phyloP scores from a whole-genome alignment of 306 rosid genomes.

The Trifolium subterraneum region DNA sequence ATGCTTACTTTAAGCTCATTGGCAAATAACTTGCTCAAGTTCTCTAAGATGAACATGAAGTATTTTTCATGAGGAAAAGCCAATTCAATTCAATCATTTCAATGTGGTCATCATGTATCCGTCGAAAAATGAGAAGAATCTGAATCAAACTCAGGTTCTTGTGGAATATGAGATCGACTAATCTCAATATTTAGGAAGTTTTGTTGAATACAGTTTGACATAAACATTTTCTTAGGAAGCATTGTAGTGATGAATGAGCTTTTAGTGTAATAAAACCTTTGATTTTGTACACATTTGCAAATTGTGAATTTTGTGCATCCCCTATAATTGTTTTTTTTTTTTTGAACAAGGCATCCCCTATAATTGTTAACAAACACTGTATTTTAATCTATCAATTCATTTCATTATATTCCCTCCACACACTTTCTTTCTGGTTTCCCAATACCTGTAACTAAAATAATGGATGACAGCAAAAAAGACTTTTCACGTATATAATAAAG shows the following conservation, averaged over 20 bases:
- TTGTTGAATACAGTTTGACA: slow-evolving; percentile 37
- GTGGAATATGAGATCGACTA: slow-evolving; percentile 32
- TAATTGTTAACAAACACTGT: slow-evolving; percentile 18
- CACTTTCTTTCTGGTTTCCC: neutral
- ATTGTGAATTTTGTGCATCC: slow-evolving; percentile 33
- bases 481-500: too few species aligned
- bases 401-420: neutral
- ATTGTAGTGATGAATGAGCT: slow-evolving; percentile 31
- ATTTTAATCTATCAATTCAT: slow-evolving; percentile 27
- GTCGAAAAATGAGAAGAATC: slow-evolving; percentile 31
- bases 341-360: slow-evolving; percentile 23
- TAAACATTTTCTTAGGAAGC: slow-evolving; percentile 35
- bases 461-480: neutral
- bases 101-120: slow-evolving; percentile 4
- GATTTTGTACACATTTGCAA: slow-evolving; percentile 33
- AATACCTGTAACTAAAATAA: neutral
- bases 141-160: slow-evolving; percentile 32
- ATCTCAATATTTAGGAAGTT: slow-evolving; percentile 37
- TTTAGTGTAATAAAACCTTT: slow-evolving; percentile 40
- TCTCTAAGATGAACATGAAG: slow-evolving; percentile 35
- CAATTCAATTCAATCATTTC: slow-evolving; percentile 29
- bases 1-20: slow-evolving; percentile 81
- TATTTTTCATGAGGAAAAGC: slow-evolving; percentile 34
- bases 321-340: slow-evolving; percentile 30
- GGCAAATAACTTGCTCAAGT: slow-evolving; percentile 61